These are phyloP conservation scores for Casuarina glauca DNA, from an alignment of 306 rosid genomes.

Conservation along the genomic window DNA sequence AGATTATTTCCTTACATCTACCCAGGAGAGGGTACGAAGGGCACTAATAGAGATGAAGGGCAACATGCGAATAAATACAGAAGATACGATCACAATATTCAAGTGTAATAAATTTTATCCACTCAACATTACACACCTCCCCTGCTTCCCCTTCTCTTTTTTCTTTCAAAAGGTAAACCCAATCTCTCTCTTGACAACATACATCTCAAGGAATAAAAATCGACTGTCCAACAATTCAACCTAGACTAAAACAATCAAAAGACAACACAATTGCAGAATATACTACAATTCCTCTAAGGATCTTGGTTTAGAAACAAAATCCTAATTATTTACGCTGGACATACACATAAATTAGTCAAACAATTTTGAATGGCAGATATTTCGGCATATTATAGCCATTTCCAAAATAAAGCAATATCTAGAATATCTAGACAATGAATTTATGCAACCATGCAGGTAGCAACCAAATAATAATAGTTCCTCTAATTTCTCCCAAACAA, in stretches of 20 bases:
- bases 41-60: neutral
- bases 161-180: neutral
- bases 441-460: neutral
- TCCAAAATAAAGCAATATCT: neutral
- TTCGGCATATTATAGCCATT: neutral
- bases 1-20: neutral
- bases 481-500: neutral
- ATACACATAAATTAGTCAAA: neutral
- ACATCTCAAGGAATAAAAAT: neutral
- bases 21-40: neutral
- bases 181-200: neutral
- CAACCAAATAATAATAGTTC: neutral
- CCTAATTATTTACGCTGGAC: neutral
- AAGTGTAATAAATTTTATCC: neutral
- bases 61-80: neutral
- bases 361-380: neutral
- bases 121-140: neutral
- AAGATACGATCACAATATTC: neutral
- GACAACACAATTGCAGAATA: neutral
- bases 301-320: neutral
- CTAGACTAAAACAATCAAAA: neutral
- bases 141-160: neutral
- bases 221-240: neutral
- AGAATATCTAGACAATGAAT: no score
- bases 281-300: neutral